Evolutionary conservation across 441 rosid species (phyloP), one percentile per base, ranked within the genome.

Genomic region (Gossypium aridum): DNA sequence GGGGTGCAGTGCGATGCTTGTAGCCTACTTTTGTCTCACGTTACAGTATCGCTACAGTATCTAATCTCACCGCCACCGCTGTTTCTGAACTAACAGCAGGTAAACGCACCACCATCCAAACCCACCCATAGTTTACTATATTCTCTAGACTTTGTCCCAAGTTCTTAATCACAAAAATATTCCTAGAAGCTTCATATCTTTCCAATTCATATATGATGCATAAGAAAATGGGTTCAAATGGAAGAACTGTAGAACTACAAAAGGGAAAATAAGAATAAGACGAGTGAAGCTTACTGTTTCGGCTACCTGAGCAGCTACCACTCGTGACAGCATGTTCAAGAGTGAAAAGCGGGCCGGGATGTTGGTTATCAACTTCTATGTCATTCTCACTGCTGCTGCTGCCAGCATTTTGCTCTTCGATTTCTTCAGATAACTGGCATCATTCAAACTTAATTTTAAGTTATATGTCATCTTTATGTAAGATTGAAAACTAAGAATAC

Each of bases 321-420:
- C 70, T 82, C 22, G 20, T 71, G n/a, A 80, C 57, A 34, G 85
- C 82, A 65, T 82, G 80, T 76, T 87, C 90, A 67, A 81, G 86
- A 68, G 75, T 76, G 31, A 90, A 86, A 84, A 79, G 75, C 2
- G 77, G 77, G 65, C 77, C 68, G 20, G 81, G 77, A 78, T 55
- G 71, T 66, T 25, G 77, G 76, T 19, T 65, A 76, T 82, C 85
- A 63, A 76, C 20, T 73, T 80, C 87, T 75, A 77, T 80, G 70
- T 78, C 80, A 62, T 79, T 63, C 56, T 72, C 78, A 25, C 78
- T 76, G 77, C 72, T 65, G 47, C 72, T 68, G 84, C 85, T 79
- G 71, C 76, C 73, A 7, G 62, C 63, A 82, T 81, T 82, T 74
- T 61, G 76, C 75, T 79, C 86, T 81, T 85, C 87, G 59, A 64